phyloP scores from a whole-genome alignment of 768 basidiomycete genomes.

The Mycena crocata region DNA sequence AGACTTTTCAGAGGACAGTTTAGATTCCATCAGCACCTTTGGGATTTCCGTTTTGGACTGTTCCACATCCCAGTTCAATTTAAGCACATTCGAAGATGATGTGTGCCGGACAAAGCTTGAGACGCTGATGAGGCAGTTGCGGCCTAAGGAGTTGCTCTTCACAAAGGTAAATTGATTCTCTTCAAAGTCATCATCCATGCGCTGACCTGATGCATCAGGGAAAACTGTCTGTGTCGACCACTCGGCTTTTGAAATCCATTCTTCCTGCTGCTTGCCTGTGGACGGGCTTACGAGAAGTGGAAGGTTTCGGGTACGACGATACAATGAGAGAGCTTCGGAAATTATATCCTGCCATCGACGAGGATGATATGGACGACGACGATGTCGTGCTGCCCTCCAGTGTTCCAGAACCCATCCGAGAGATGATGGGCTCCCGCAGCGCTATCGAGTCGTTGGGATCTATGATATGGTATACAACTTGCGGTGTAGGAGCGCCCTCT shows the following conservation, averaged over 20 bases:
- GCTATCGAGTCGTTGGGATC: slow-evolving; percentile 91
- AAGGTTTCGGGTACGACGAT: slow-evolving; percentile 83
- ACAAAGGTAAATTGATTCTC: slow-evolving; percentile 71
- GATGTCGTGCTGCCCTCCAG: slow-evolving; percentile 54
- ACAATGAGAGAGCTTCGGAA: slow-evolving; percentile 75
- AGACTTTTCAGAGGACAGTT: slow-evolving; percentile 55
- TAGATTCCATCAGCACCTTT: slow-evolving; percentile 66
- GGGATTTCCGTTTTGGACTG: slow-evolving; percentile 95
- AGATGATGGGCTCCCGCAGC: slow-evolving; percentile 70
- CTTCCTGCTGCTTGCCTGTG: slow-evolving; percentile 87
- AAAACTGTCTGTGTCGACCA: slow-evolving; percentile 85
- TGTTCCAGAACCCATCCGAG: slow-evolving; percentile 79
- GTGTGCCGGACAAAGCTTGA: slow-evolving; percentile 92
- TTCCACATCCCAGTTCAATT: slow-evolving; percentile 93
- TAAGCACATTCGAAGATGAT: slow-evolving; percentile 93
- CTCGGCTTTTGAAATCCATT: slow-evolving; percentile 82
- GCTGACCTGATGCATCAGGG: slow-evolving; percentile 61
- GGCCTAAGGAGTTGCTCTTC: slow-evolving; percentile 92
- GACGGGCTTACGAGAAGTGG: slow-evolving; percentile 85
- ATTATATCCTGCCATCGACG: slow-evolving; percentile 67
- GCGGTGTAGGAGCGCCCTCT: slow-evolving; percentile 43
- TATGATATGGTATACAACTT: slow-evolving; percentile 82
- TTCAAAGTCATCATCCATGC: neutral
- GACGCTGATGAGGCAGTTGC: slow-evolving; percentile 90
- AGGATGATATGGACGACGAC: slow-evolving; percentile 58